Evolutionary conservation across 2,329 filamentous ascomycete genomes (phyloP).

Genomic region (Annulohypoxylon truncatum): DNA sequence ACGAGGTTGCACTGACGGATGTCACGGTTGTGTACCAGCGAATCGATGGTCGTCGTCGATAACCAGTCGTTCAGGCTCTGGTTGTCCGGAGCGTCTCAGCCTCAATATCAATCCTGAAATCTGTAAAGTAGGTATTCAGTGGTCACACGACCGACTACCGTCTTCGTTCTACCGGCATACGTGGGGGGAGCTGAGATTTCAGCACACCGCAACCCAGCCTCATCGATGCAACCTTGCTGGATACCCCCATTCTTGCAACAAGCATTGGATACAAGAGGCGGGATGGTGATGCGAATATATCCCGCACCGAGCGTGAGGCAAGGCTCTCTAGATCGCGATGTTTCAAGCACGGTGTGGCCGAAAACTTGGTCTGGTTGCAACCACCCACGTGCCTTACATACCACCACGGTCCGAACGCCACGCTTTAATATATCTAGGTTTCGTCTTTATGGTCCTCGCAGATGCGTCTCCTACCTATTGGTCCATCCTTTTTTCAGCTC

Average conservation of each 20-base stretch:
- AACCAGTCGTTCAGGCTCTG: neutral
- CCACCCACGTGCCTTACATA: neutral
- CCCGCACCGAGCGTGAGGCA: neutral
- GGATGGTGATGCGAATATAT: neutral
- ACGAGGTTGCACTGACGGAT: neutral
- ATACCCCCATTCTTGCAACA: neutral
- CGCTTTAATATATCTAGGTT: neutral
- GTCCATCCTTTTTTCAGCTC: constrained; percentile 14
- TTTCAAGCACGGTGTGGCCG: neutral
- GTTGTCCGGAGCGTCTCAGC: neutral
- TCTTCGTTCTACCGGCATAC: neutral
- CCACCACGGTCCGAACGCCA: neutral
- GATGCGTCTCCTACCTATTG: constrained; percentile 12
- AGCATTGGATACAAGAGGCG: neutral
- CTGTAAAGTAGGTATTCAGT: neutral
- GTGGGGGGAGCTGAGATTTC: neutral
- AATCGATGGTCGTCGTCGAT: neutral
- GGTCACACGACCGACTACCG: neutral
- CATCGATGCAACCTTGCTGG: neutral
- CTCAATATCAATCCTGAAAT: neutral
- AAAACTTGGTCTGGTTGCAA: neutral
- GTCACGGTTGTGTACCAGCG: neutral
- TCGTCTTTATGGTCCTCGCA: neutral
- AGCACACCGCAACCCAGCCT: neutral
- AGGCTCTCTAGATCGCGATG: neutral